These are phyloP conservation scores for Emmonsia crescens DNA, from an alignment of 2,329 filamentous ascomycete genomes.

Conservation along the genomic window DNA sequence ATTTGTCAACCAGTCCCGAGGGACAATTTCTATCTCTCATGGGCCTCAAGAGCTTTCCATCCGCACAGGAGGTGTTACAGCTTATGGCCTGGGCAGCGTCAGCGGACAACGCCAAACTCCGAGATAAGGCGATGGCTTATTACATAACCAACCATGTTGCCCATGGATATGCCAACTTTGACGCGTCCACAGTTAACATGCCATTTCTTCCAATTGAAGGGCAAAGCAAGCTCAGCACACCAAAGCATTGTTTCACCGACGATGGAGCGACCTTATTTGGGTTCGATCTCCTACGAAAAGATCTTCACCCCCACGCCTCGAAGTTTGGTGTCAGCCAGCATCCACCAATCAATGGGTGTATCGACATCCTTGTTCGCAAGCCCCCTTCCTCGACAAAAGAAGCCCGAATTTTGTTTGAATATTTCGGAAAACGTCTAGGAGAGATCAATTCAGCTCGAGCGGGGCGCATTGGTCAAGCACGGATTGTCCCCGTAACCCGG, in stretches of 20 bases:
- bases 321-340: constrained; percentile 82
- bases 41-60: constrained; percentile 62
- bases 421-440: constrained; percentile 65
- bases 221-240: constrained; percentile 53
- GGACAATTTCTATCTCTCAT: constrained; percentile 61
- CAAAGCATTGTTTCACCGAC: constrained; percentile 73
- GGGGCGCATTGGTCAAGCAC: constrained; percentile 50
- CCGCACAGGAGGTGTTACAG: constrained; percentile 61
- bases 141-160: constrained; percentile 69
- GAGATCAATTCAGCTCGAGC: constrained; percentile 58
- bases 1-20: constrained; percentile 56
- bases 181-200: constrained; percentile 44
- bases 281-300: constrained; percentile 63
- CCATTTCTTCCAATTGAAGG: constrained; percentile 65
- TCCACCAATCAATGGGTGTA: constrained; percentile 66
- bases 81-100: constrained; percentile 59
- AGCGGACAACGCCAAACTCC: constrained; percentile 41
- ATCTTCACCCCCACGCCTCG: constrained; percentile 67
- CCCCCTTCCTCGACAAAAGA: constrained; percentile 58
- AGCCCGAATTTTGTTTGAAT: constrained; percentile 66
- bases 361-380: constrained; percentile 58
- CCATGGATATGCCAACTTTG: constrained; percentile 61
- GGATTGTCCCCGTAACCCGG: constrained; percentile 59
- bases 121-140: constrained; percentile 65
- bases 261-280: constrained; percentile 64